Evolutionary conservation across 2,329 filamentous ascomycete species (phyloP).

Genomic region (Chaetomiaceae sp.): DNA sequence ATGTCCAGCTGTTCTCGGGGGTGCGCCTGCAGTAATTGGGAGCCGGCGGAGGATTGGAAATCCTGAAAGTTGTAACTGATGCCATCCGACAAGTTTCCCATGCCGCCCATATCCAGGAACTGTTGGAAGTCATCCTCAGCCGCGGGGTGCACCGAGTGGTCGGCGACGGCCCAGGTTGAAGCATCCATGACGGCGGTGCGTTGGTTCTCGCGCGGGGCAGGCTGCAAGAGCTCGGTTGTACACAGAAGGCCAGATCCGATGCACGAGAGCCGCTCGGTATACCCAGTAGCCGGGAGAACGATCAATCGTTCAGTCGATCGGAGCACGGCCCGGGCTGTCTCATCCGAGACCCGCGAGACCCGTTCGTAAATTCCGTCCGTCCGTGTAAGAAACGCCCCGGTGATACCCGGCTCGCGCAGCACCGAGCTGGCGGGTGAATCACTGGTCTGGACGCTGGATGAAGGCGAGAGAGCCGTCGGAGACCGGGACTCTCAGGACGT

Average conservation of each 20-base stretch:
- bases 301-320: constrained; percentile 1
- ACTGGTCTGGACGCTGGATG: background rate
- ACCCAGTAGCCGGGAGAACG: constrained; percentile 1
- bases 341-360: background rate
- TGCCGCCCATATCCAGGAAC: constrained; percentile 55
- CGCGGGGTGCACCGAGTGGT: constrained; percentile 45
- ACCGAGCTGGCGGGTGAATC: background rate
- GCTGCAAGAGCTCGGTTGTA: background rate
- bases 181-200: constrained; percentile 44
- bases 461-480: background rate
- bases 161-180: constrained; percentile 49
- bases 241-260: background rate
- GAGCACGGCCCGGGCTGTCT: constrained; percentile 2
- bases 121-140: constrained; percentile 59
- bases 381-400: background rate
- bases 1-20: constrained; percentile 42
- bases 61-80: constrained; percentile 56
- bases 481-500: background rate
- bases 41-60: constrained; percentile 39
- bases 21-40: constrained; percentile 35
- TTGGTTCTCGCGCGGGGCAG: background rate
- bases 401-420: background rate
- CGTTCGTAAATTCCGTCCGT: too few species aligned
- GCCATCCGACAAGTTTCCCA: constrained; percentile 46
- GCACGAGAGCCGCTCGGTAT: background rate